Evolutionary conservation across 257 asterid genomes (phyloP), one percentile per base, ranked within the genome.

Genomic region (Vinca minor): DNA sequence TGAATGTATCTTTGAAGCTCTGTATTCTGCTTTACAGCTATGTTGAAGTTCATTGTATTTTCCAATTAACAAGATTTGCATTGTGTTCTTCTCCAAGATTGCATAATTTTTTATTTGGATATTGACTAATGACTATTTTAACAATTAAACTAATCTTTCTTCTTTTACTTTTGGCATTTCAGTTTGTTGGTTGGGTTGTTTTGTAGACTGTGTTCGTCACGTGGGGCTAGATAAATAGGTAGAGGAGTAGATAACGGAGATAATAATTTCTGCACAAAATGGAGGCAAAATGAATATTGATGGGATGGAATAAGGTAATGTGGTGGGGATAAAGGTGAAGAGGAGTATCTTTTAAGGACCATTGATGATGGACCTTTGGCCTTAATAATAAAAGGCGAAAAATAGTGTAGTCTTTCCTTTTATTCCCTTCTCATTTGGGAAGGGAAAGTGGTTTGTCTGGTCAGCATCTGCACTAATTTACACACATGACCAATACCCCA

Each of bases 381-480:
- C 69, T 58, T 59, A 65, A 60, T 55, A 68, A 65, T 61, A 29
- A 74, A 71, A 66, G 69, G 69, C 65, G 25, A 70, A 34, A 32
- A 35, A 59, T 66, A 70, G 66, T 58, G 49, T 46, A 59, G 31
- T 60, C 73, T 70, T 62, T 66, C 55, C 66, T 69, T 74, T 68
- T 18, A 55, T 59, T 49, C 63, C 69, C 65, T 71, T 28, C 68
- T 25, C 65, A 46, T 34, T 68, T 65, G 65, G 73, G 71, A 31
- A 29, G 65, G 47, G 73, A 60, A 70, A 80, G 81, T 77, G 79
- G 73, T 69, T 81, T 74, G 47, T 65, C 74, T 63, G 74, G 81
- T 74, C 83, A 80, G 80, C 95, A 86, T 64, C 74, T 66, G 59
- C 79, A 79, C 81, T 78, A 73, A 80, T 73, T 47, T 75, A 73